Conservation (phyloP, 2,329 filamentous ascomycete genomes). For the Elsinoe australis region DNA sequence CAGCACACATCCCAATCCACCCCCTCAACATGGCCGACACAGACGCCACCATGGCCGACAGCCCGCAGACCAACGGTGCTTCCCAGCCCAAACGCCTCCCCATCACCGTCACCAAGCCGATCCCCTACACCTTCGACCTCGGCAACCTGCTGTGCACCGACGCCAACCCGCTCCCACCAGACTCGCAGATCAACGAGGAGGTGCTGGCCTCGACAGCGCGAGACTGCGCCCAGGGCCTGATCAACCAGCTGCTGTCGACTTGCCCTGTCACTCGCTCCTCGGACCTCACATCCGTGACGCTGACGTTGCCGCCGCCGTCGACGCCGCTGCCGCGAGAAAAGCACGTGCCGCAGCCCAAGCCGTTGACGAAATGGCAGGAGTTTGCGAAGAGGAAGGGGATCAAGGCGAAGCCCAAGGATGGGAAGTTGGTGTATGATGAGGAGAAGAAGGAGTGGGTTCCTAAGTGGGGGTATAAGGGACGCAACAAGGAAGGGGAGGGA, state of each 20-base stretch:
- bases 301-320: conserved; percentile 63
- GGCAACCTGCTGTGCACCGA: conserved; percentile 80
- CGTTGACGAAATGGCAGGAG: conserved; percentile 87
- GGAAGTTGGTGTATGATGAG: conserved; percentile 79
- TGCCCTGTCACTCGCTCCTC: conserved; percentile 66
- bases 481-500: conserved; percentile 73
- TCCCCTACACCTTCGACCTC: conserved; percentile 86
- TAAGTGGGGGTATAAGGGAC: conserved; percentile 90
- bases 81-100: conserved; percentile 19
- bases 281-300: conserved; percentile 57
- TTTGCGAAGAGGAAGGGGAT: conserved; percentile 98
- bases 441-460: conserved; percentile 79
- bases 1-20: not conserved
- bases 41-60: conserved; percentile 15
- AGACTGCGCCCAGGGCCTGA: conserved; percentile 81
- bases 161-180: conserved; percentile 66
- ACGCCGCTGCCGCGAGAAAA: conserved; percentile 84
- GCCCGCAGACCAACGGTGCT: conserved; percentile 12
- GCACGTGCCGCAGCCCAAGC: conserved; percentile 71
- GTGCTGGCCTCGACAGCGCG: conserved; percentile 64
- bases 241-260: conserved; percentile 89
- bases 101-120: conserved; percentile 56
- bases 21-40: conserved; percentile 14
- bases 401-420: conserved; percentile 74
- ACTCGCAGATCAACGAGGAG: conserved; percentile 38